Conservation (phyloP, 1,139 yeast genomes). For the Nadsonia starkeyi-henricii region DNA sequence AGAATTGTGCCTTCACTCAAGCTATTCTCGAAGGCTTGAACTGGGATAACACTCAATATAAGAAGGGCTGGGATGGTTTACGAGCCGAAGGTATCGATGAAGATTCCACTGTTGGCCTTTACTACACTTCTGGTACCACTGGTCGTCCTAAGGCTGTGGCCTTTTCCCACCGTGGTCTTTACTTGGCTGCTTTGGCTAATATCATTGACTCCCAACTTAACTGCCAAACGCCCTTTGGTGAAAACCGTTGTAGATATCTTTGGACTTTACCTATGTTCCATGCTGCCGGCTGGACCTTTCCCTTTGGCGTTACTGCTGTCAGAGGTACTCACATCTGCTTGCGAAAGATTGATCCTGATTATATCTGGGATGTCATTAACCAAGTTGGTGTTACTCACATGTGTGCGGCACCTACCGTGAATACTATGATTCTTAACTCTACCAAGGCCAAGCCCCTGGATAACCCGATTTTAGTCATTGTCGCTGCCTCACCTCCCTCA, state of each 20-base stretch:
- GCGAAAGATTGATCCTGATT: slow-evolving; percentile 24
- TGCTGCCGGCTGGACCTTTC: slow-evolving; percentile 29
- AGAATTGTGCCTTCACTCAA: slow-evolving; percentile 15
- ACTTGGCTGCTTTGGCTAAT: slow-evolving; percentile 23
- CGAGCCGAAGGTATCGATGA: slow-evolving; percentile 20
- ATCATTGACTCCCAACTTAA: slow-evolving; percentile 24
- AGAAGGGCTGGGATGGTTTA: slow-evolving; percentile 15
- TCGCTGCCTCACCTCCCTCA: slow-evolving; percentile 28
- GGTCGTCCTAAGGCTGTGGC: slow-evolving; percentile 66
- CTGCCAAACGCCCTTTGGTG: slow-evolving; percentile 19
- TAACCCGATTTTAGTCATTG: slow-evolving; percentile 22
- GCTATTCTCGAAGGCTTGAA: slow-evolving; percentile 17
- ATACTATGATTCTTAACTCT: slow-evolving; percentile 24
- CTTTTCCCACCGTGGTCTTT: slow-evolving; percentile 36
- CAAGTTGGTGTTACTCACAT: slow-evolving; percentile 23
- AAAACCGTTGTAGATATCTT: slow-evolving; percentile 22
- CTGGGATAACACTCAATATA: slow-evolving; percentile 10
- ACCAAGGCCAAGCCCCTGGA: slow-evolving; percentile 19
- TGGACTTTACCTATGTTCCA: slow-evolving; percentile 30
- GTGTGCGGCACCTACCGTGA: slow-evolving; percentile 29
- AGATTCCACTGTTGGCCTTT: slow-evolving; percentile 20
- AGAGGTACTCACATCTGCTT: slow-evolving; percentile 26
- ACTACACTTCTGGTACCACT: slow-evolving; percentile 64
- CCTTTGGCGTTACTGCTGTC: slow-evolving; percentile 27
- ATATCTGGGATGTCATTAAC: slow-evolving; percentile 23